Base-by-base conservation (phyloP, 2,329 filamentous ascomycete genomes). In the Blastomyces gilchristii region DNA sequence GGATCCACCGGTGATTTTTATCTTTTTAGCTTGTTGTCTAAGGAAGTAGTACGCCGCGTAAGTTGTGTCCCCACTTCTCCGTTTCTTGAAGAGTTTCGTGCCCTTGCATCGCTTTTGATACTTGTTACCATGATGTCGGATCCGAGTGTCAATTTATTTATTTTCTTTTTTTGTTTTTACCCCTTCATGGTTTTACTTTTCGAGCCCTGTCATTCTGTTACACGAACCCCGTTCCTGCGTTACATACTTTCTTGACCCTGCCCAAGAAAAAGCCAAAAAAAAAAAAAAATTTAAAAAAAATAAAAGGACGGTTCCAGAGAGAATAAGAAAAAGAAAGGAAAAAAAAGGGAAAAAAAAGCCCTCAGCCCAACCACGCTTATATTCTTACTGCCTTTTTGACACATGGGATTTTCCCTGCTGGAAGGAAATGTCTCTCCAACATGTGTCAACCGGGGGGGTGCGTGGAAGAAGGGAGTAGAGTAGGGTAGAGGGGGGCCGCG, bases 91-190 rank as follows among this genome's bases (percentile, higher is more conserved):
- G 53, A 56, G 53, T 56, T 56, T 39, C 53, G 12, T 37, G 53
- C 53, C 53, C 53, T 56, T 56, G 53, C 53, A 56, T 39, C 53
- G 9, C 16, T 56, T 34, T 41, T 39, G 53, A 56, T 56, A n/a
- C 53, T 56, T 53, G 25, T 9, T 56, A 56, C 53, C 53, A 39
- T 56, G 53, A 56, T 56, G 53, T n/a, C 53, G 53, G 53, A 37
- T 39, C 18, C 22, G 2, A n/a, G 34, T 31, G 39, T 56, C 53
- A 56, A 37, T 56, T 34, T 53, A 14, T 53, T 34, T 34, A 18
- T 18, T 56, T 56, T 56, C 34, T 39, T 37, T 37, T 56, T 37
- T 39, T n/a, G 2, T 57, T 41, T 37, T 41, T 22, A 22, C n/a
- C 12, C 41, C 16, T 41, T 57, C 28, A 2, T 57, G 3, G 3